A percentile compares a stretch with the other conserved stretches of the same genome.
phyloP scores from a whole-genome alignment of 495 filamentous ascomycete genomes.

The Pyronema omphalodes region DNA sequence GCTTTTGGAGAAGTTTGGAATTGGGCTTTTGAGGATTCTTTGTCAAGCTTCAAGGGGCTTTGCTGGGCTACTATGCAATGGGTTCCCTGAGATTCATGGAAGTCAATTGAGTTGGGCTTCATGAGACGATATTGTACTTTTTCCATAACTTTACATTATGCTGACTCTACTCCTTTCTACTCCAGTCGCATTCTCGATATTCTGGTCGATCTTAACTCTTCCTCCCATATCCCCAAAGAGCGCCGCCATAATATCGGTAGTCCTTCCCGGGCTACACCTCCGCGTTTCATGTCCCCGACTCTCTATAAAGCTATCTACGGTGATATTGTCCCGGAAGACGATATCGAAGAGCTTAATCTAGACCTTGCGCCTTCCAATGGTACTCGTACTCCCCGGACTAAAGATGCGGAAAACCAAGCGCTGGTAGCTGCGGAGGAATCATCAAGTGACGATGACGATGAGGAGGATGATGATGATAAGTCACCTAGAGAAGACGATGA shows the following conservation, averaged over 20 bases:
- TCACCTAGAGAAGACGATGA: slow-evolving; percentile 13
- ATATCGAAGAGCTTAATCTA: slow-evolving; percentile 16
- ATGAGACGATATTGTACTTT: not conserved
- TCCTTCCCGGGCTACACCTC: slow-evolving; percentile 17
- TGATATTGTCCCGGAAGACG: slow-evolving; percentile 28
- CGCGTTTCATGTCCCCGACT: slow-evolving; percentile 26
- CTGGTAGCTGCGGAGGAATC: not conserved
- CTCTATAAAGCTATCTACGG: slow-evolving; percentile 29
- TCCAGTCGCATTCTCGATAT: slow-evolving; percentile 60
- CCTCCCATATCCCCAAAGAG: slow-evolving; percentile 49
- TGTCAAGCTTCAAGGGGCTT: no score
- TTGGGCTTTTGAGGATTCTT: not conserved
- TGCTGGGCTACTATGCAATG: not conserved
- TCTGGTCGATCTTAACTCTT: slow-evolving; percentile 70
- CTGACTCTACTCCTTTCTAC: not conserved
- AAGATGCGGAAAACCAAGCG: not conserved
- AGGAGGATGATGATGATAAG: slow-evolving; percentile 15
- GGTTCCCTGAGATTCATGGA: no score
- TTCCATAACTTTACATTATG: slow-evolving; percentile 5
- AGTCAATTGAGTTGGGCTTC: no score
- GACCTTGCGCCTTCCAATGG: slow-evolving; percentile 11
- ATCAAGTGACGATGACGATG: slow-evolving; percentile 9
- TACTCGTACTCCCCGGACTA: not conserved
- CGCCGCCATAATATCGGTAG: slow-evolving; percentile 39
- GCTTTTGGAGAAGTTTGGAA: not conserved